Base-by-base conservation (phyloP, 1,139 yeast species). In the Taphrina communis region DNA sequence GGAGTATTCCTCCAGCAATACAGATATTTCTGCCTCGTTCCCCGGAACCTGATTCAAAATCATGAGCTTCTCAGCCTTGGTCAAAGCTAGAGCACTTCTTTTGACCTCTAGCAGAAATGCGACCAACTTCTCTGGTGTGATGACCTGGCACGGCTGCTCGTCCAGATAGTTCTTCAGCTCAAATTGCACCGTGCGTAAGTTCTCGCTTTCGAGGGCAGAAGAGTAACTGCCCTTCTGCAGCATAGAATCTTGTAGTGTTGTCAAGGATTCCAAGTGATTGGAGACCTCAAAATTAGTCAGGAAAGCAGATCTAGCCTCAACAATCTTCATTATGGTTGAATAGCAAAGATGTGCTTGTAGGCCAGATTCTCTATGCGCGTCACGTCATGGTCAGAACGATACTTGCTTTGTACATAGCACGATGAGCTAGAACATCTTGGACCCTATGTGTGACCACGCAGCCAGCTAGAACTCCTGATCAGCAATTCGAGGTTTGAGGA, bases 31-130 rank as follows among this genome's bases (percentile, higher is more conserved):
- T n/a, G 66, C 68, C 11, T 56, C 69, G 31, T 58, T 57, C 7
- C 65, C 62, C 17, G 70, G 70, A 2, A 58, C 31, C 12, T 52
- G 57, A 48, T 68, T 68, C 48, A 68, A 17, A 57, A 66, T 65
- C 70, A 68, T 68, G 46, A 68, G 61, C 48, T 66, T 68, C 31
- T 68, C 70, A n/a, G 59, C 70, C 19, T 68, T 68, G 21, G 70
- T 68, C 25, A 68, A 44, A 14, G 50, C 31, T 8, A 63, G 56
- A 12, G 17, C 55, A 6, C 25, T 21, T 31, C 25, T 19, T 21
- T 53, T 56, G n/a, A 63, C 42, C 17, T 53, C 61, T 4, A 12
- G 14, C 9, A 56, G 35, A 14, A 63, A 55, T 5, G 38, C 51
- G 19, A 19, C 38, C 9, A 63, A 51, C 42, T 25, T 42, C 17